A percentile compares a stretch with the other conserved stretches of the same genome.
Evolutionary conservation across 106 monocot species (phyloP).

Genomic region (Allium cepa): DNA sequence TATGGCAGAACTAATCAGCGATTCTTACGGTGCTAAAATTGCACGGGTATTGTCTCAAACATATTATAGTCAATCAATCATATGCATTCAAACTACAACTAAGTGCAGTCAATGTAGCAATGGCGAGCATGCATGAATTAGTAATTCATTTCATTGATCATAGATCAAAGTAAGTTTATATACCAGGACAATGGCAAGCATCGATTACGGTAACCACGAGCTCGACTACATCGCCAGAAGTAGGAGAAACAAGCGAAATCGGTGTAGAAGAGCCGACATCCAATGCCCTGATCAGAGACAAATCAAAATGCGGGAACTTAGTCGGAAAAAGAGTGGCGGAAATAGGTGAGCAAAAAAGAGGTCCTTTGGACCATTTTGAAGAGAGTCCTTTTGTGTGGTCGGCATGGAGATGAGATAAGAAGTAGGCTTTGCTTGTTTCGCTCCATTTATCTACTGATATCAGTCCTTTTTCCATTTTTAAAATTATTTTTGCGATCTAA

Average conservation of each 20-base stretch:
- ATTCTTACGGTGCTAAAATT: too few species aligned
- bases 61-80: too few species aligned
- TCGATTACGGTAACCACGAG: conserved; percentile 61
- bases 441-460: conserved; percentile 69
- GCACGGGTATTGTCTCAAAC: too few species aligned
- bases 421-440: conserved; percentile 73
- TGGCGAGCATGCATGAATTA: too few species aligned
- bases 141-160: too few species aligned
- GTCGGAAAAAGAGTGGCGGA: conserved; percentile 49
- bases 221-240: conserved; percentile 18
- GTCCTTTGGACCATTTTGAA: conserved; percentile 48
- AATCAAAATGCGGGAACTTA: conserved; percentile 53
- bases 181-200: conserved; percentile 84
- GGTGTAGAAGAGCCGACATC: conserved; percentile 27
- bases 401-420: conserved; percentile 87
- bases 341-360: conserved; percentile 69
- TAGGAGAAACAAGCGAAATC: conserved; percentile 29
- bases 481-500: neutral
- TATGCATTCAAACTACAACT: too few species aligned
- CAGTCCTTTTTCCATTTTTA: conserved; percentile 38
- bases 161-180: neutral
- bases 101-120: too few species aligned
- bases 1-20: too few species aligned
- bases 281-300: conserved; percentile 42
- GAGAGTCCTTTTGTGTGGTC: conserved; percentile 78